These are phyloP conservation scores for Ceratopteris richardii DNA, from an alignment of 75 land plant species.

Conservation along the genomic window DNA sequence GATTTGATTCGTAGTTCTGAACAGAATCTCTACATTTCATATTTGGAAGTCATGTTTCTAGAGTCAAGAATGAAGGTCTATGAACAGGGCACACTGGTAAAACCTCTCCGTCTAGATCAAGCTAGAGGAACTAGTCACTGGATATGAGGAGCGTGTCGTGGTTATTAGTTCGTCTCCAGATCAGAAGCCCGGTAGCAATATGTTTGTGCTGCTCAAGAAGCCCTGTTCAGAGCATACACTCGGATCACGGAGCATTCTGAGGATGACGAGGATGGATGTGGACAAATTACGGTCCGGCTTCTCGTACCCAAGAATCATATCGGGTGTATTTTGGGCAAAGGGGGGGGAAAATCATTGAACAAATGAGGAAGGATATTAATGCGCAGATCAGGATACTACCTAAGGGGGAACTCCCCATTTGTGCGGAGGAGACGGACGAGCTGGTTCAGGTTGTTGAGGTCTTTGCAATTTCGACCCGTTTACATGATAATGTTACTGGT, in stretches of 20 bases:
- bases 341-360: slow-evolving; percentile 48
- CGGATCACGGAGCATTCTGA: slow-evolving; percentile 30
- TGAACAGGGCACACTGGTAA: no score
- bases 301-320: slow-evolving; percentile 37
- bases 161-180: slow-evolving; percentile 12
- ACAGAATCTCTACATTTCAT: no score
- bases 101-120: no score
- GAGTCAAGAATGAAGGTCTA: no score
- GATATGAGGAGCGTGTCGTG: slow-evolving; percentile 29
- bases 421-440: slow-evolving; percentile 26
- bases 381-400: slow-evolving; percentile 26
- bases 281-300: slow-evolving; percentile 4
- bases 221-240: slow-evolving; percentile 20
- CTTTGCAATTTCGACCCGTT: slow-evolving; percentile 39
- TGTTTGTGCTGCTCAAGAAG: slow-evolving; percentile 19
- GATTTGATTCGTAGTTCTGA: no score
- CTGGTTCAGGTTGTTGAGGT: slow-evolving; percentile 41
- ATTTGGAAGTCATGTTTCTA: no score
- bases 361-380: slow-evolving; percentile 21
- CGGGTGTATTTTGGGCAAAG: slow-evolving; percentile 50
- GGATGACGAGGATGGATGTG: slow-evolving; percentile 14
- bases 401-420: slow-evolving; percentile 24
- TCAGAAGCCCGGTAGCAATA: slow-evolving; percentile 3
- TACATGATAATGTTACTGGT: slow-evolving; percentile 43
- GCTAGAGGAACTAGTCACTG: slow-evolving; percentile 24